A percentile compares a stretch with the other conserved stretches of the same genome.
Conservation (phyloP, 768 basidiomycete species). For the Rhizopogon vinicolor region DNA sequence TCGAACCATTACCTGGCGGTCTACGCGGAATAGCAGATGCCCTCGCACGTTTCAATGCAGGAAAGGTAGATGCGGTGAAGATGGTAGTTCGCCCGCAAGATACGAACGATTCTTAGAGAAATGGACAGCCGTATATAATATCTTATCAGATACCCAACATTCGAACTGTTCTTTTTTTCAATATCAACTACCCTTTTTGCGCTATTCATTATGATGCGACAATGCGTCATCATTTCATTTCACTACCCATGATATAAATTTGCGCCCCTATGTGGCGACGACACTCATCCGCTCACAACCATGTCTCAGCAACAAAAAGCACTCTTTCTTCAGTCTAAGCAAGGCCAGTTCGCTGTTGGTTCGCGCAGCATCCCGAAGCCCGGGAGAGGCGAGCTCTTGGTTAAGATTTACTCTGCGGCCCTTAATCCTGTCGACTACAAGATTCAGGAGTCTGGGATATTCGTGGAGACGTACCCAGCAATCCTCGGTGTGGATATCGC, state of each 20-base stretch:
- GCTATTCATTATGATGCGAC: not conserved
- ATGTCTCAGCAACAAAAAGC: conserved; percentile 27
- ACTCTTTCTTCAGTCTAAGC: conserved; percentile 21
- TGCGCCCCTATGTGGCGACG: not conserved
- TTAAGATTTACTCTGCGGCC: conserved; percentile 33
- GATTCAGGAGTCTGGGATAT: conserved; percentile 25
- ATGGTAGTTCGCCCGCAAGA: conserved; percentile 41
- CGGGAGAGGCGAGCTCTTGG: conserved; percentile 34
- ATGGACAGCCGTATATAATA: not conserved
- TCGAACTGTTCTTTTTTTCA: not conserved
- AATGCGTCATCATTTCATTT: not conserved
- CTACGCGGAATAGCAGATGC: conserved; percentile 38
- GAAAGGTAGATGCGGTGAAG: conserved; percentile 41
- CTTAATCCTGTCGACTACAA: conserved; percentile 47
- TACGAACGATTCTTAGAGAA: not conserved
- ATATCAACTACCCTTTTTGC: not conserved
- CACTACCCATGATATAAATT: not conserved
- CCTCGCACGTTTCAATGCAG: conserved; percentile 35
- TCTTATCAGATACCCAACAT: not conserved
- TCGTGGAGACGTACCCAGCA: conserved; percentile 31
- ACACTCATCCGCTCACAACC: not conserved
- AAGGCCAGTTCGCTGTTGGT: conserved; percentile 26
- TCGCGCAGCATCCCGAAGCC: conserved; percentile 27
- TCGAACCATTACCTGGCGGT: conserved; percentile 38
- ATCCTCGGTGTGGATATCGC: conserved; percentile 32